These are phyloP conservation scores for Venturia pyrina DNA, from an alignment of 2,329 filamentous ascomycete species.

Conservation along the genomic window DNA sequence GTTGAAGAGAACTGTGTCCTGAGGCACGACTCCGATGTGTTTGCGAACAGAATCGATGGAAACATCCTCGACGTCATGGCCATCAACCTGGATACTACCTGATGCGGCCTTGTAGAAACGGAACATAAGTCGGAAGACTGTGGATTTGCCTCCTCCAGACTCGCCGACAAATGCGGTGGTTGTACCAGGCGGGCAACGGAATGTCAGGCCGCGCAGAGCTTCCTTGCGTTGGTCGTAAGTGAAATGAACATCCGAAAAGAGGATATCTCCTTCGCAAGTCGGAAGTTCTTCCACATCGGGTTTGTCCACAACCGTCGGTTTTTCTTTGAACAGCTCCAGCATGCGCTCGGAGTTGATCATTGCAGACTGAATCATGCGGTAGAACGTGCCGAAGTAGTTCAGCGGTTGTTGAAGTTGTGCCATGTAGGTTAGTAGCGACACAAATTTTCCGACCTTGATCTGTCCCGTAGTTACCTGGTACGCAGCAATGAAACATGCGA, in stretches of 20 bases:
- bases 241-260: constrained; percentile 83
- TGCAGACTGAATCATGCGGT: constrained; percentile 87
- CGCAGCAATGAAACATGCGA: constrained; percentile 60
- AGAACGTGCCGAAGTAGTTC: constrained; percentile 82
- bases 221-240: constrained; percentile 80
- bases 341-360: constrained; percentile 97
- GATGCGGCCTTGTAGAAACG: constrained; percentile 83
- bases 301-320: constrained; percentile 78
- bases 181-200: constrained; percentile 78
- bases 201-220: constrained; percentile 72
- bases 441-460: constrained; percentile 56
- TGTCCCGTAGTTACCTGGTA: constrained; percentile 56
- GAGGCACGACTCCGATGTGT: constrained; percentile 91
- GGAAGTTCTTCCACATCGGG: constrained; percentile 53
- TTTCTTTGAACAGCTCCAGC: constrained; percentile 91
- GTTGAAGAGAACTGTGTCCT: constrained; percentile 93
- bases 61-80: constrained; percentile 69
- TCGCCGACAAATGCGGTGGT: constrained; percentile 95
- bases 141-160: constrained; percentile 94
- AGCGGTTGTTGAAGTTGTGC: constrained; percentile 60
- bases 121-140: constrained; percentile 89
- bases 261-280: constrained; percentile 68
- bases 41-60: constrained; percentile 88
- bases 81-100: constrained; percentile 77
- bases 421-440: constrained; percentile 65